Evolutionary conservation across 2,329 filamentous ascomycete genomes (phyloP).

Genomic region (Calonectria hongkongensis): DNA sequence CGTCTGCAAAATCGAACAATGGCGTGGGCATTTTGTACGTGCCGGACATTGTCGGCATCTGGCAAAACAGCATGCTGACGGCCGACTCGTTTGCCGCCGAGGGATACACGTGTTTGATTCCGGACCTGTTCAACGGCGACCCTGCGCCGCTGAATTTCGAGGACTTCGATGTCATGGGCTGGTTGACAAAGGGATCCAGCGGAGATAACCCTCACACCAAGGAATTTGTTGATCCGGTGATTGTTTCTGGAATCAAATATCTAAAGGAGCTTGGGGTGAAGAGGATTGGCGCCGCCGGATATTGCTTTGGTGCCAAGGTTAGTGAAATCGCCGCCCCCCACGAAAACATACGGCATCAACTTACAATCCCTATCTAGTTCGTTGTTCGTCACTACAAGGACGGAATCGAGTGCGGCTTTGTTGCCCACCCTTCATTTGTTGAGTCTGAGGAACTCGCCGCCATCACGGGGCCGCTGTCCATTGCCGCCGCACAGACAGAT

Average conservation of each 20-base stretch:
- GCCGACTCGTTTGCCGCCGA: constrained; percentile 61
- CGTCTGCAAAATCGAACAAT: constrained; percentile 57
- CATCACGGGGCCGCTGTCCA: constrained; percentile 81
- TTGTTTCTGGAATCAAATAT: constrained; percentile 66
- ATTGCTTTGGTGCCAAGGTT: constrained; percentile 85
- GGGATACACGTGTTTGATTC: constrained; percentile 59
- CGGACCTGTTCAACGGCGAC: constrained; percentile 60
- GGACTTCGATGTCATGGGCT: constrained; percentile 55
- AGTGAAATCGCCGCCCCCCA: constrained; percentile 39
- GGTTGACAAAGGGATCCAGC: constrained; percentile 61
- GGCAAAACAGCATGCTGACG: constrained; percentile 62
- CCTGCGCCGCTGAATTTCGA: constrained; percentile 67
- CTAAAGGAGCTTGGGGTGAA: constrained; percentile 74
- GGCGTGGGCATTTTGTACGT: constrained; percentile 64
- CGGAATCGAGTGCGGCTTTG: constrained; percentile 81
- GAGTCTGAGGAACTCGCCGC: constrained; percentile 78
- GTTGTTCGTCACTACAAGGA: constrained; percentile 78
- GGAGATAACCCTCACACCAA: constrained; percentile 65
- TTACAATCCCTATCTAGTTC: constrained; percentile 66
- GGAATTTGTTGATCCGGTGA: constrained; percentile 56
- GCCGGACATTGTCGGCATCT: constrained; percentile 71
- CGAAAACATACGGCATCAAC: not conserved
- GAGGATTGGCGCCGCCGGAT: constrained; percentile 79
- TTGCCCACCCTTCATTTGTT: constrained; percentile 87
- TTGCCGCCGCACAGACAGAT: constrained; percentile 79